These are phyloP conservation scores for Stemphylium beticola DNA, from an alignment of 2,329 filamentous ascomycete genomes.

Conservation along the genomic window DNA sequence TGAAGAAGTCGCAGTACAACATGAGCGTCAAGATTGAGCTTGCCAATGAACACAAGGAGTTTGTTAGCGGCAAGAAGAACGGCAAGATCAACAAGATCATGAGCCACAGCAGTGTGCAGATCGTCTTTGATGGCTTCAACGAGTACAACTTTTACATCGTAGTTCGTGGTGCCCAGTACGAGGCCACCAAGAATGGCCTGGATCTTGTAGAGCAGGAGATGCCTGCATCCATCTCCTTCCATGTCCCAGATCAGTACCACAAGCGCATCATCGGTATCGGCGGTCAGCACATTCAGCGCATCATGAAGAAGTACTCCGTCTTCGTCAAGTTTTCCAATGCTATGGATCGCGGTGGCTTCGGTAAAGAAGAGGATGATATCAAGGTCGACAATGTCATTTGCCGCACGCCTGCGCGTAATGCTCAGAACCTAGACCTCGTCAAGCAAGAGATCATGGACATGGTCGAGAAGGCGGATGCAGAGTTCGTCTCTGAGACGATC, in stretches of 20 bases:
- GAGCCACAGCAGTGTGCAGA: slow-evolving; percentile 98
- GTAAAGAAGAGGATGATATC: slow-evolving; percentile 96
- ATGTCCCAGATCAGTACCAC: slow-evolving; percentile 98
- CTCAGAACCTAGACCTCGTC: slow-evolving; percentile 93
- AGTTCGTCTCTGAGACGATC: slow-evolving; percentile 93
- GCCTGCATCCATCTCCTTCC: slow-evolving; percentile 98
- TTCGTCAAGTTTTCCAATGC: slow-evolving; percentile 99
- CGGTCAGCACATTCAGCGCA: slow-evolving; percentile 96
- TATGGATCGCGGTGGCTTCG: slow-evolving; percentile 93
- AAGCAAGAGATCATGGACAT: slow-evolving; percentile 99
- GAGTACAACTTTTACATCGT: slow-evolving; percentile 99
- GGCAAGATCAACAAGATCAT: slow-evolving; percentile 99
- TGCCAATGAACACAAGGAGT: slow-evolving; percentile 99
- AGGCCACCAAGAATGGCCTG: slow-evolving; percentile 91
- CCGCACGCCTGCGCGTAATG: slow-evolving; percentile 94
- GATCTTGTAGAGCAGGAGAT: slow-evolving; percentile 97
- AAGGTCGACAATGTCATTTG: slow-evolving; percentile 99
- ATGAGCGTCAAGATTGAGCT: slow-evolving; percentile 98
- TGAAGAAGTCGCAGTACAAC: slow-evolving; percentile 84
- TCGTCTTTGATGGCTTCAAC: slow-evolving; percentile 98
- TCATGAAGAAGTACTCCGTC: slow-evolving; percentile 99
- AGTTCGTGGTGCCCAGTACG: slow-evolving; percentile 89
- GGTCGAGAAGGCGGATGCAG: slow-evolving; percentile 96
- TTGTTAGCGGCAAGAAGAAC: slow-evolving; percentile 99
- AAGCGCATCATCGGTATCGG: slow-evolving; percentile 99